These are phyloP conservation scores for Penicillium sp. DNA, from an alignment of 2,329 filamentous ascomycete genomes.

Conservation along the genomic window DNA sequence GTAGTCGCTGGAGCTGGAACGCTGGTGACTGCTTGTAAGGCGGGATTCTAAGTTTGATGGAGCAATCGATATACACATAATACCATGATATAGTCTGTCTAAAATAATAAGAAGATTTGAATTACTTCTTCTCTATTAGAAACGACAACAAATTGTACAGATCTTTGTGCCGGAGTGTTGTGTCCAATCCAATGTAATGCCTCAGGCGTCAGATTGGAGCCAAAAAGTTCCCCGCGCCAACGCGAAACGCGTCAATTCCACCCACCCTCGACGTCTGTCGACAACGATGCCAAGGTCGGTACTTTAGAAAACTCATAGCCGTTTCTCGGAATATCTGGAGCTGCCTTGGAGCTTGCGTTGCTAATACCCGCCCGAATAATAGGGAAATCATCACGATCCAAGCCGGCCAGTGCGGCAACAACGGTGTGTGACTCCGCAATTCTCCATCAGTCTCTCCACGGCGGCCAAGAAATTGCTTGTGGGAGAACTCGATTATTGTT, in stretches of 20 bases:
- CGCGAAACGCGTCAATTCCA: conserved; percentile 32
- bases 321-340: too few relatives aligned
- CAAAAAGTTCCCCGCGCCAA: conserved; percentile 32
- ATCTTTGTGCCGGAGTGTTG: conserved; percentile 4
- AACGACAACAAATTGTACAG: too few relatives aligned
- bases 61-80: too few relatives aligned
- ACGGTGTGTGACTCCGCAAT: conserved; percentile 61
- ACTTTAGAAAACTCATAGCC: too few relatives aligned
- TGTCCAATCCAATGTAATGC: conserved; percentile 12
- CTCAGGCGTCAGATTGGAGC: conserved; percentile 23
- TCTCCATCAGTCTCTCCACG: conserved; percentile 15
- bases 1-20: conserved; percentile 37
- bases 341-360: too few relatives aligned
- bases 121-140: too few relatives aligned
- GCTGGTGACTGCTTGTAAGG: conserved; percentile 35
- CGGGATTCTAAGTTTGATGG: conserved; percentile 25
- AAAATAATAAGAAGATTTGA: too few relatives aligned
- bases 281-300: conserved; percentile 39
- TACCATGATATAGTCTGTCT: too few relatives aligned
- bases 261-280: conserved; percentile 24
- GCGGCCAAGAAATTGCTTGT: background rate
- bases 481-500: too few relatives aligned
- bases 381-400: conserved; percentile 99
- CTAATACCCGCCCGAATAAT: conserved; percentile 10
- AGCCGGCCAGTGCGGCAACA: conserved; percentile 98